phyloP scores from a whole-genome alignment of 345 rosid species.

The Syzygium grande region DNA sequence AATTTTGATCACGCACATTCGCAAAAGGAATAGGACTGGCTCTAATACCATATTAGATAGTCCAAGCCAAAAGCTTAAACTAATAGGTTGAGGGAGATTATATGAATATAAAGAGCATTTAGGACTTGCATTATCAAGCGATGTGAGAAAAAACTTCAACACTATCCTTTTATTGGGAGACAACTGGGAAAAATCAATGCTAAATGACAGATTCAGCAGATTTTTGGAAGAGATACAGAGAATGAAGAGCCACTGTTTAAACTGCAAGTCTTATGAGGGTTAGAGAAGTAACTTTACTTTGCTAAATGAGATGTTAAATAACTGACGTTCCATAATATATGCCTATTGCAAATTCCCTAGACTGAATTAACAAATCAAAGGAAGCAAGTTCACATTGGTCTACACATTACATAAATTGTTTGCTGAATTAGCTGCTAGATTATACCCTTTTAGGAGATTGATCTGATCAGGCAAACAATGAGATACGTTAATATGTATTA shows the following conservation, averaged over 20 bases:
- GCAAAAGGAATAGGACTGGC: no score
- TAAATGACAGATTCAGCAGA: not conserved
- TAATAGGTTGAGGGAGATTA: not conserved
- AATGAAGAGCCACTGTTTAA: not conserved
- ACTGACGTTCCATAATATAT: not conserved
- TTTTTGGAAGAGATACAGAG: not conserved
- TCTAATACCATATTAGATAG: no score
- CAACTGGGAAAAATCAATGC: not conserved
- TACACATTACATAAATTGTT: not conserved
- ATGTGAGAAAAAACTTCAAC: not conserved
- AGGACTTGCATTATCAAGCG: not conserved
- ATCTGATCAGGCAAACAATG: not conserved
- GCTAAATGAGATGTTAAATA: not conserved
- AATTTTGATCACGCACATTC: no score
- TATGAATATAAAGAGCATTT: fast-evolving
- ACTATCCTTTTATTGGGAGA: not conserved
- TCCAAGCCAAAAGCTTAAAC: not conserved
- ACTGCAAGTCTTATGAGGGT: not conserved
- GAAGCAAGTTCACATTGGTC: not conserved
- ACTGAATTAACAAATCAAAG: not conserved
- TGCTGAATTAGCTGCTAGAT: not conserved
- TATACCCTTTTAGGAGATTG: not conserved
- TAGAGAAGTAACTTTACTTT: not conserved
- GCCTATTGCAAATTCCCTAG: not conserved
- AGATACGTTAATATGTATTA: not conserved